A percentile compares a stretch with the other conserved stretches of the same genome.
Evolutionary conservation across 2,329 filamentous ascomycete genomes (phyloP).

Genomic region (Talaromyces sp.): DNA sequence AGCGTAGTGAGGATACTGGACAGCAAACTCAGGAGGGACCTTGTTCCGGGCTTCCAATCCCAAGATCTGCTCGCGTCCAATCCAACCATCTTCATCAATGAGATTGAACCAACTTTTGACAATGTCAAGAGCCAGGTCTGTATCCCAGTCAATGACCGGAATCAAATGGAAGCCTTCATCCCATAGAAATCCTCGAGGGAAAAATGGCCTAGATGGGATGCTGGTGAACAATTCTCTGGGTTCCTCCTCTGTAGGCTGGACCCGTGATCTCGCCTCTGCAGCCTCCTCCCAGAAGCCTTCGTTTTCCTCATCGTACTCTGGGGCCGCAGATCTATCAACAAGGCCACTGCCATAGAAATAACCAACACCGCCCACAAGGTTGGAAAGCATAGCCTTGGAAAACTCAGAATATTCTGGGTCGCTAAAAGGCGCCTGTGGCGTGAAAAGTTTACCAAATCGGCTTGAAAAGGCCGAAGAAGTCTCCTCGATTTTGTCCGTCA

Average conservation of each 20-base stretch:
- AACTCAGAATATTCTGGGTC: constrained; percentile 70
- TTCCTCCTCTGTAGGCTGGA: constrained; percentile 66
- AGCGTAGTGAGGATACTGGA: constrained; percentile 95
- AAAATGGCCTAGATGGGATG: constrained; percentile 90
- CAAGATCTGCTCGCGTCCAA: constrained; percentile 91
- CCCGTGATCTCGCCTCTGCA: constrained; percentile 68
- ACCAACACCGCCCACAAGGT: constrained; percentile 86
- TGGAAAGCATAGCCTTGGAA: constrained; percentile 87
- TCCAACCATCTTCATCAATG: constrained; percentile 97
- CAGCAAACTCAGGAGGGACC: constrained; percentile 86
- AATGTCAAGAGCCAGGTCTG: constrained; percentile 80
- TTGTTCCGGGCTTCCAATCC: constrained; percentile 90
- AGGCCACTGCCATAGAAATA: constrained; percentile 89
- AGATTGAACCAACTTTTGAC: constrained; percentile 93
- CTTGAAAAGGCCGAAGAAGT: constrained; percentile 66
- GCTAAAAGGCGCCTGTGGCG: constrained; percentile 71
- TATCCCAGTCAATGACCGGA: constrained; percentile 89
- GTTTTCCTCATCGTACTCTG: constrained; percentile 90
- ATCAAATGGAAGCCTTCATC: constrained; percentile 96
- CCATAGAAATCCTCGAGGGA: constrained; percentile 94
- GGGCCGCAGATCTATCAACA: constrained; percentile 85
- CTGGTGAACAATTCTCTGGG: constrained; percentile 87
- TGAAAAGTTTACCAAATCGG: constrained; percentile 68
- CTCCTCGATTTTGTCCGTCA: constrained; percentile 65
- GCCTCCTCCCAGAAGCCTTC: constrained; percentile 95